Base-by-base conservation (phyloP, 257 asterid genomes). In the Primulina tabacum region DNA sequence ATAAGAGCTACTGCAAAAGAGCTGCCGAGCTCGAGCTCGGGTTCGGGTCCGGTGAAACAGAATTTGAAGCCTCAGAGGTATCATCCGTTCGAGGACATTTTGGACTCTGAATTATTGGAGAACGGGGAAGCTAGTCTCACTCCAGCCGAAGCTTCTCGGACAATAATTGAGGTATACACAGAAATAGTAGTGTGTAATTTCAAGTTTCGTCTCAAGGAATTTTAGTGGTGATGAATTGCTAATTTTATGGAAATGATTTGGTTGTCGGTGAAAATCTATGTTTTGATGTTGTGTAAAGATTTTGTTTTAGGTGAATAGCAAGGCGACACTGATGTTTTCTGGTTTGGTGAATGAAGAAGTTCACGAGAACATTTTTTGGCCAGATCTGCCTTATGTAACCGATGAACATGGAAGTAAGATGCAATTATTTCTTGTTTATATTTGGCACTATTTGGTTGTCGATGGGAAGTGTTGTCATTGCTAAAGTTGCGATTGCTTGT, bases 341-440 rank as follows among this genome's bases (percentile, higher is more conserved):
- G 93, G 95, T 62, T 70, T 85, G 69, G 79, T 86, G 58, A 94
- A 75, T 81, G 88, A 89, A 11, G 89, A 89, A 73, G 82, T 86
- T 56, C 96, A 89, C 35, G 96, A 94, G 85, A 91, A 88, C 81
- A 85, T 94, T 78, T 94, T 94, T 87, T 94, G 97, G 96, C 97
- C 96, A 21, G 96, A 94, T 80, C 81, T 94, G 70, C 96, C 99
- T 74, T 94, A 91, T 69, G 81, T 89, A 62, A 91, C 96, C 12
- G 99, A 91, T 76, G 99, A 94, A 75, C 86, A 83, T 78, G 99
- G 97, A 84, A 90, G 99, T 94, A 83, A 82, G 96, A 75, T 72
- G 47, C 62, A 61, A 71, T 75, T 62, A 57, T 56, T 57, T 60
- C 57, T 73, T 10, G 65, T 65, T 37, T 60, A 33, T 24, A 16